Evolutionary conservation across 768 basidiomycete genomes (phyloP).

Genomic region (Russula vinacea): DNA sequence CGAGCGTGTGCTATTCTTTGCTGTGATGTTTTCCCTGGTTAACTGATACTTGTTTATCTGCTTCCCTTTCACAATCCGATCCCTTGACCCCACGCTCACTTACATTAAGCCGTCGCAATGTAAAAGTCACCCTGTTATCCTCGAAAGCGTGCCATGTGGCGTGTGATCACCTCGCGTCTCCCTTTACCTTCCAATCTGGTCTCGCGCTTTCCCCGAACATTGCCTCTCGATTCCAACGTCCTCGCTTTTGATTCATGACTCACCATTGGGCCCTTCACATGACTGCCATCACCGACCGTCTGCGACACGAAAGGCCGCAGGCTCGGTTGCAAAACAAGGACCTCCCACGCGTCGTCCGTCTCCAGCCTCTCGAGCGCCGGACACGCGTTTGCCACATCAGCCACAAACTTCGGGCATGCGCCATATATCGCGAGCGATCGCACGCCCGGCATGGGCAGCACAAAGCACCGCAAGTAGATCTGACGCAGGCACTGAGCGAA

Average conservation of each 20-base stretch:
- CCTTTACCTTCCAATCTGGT: background rate
- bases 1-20: too few species aligned
- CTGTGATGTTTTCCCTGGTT: too few species aligned
- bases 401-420: constrained; percentile 30
- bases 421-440: constrained; percentile 32
- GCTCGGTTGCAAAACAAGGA: constrained; percentile 19
- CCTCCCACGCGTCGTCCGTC: constrained; percentile 23
- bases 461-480: constrained; percentile 21
- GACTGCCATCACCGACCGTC: background rate
- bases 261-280: background rate
- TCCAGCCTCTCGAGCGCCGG: constrained; percentile 30
- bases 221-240: background rate
- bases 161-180: background rate
- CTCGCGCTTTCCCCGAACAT: background rate
- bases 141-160: background rate
- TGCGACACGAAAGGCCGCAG: constrained; percentile 20
- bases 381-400: constrained; percentile 32
- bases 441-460: constrained; percentile 31
- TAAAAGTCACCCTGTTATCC: too few species aligned
- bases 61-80: too few species aligned
- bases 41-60: too few species aligned
- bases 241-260: background rate
- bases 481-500: constrained; percentile 28
- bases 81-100: too few species aligned
- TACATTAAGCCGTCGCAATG: too few species aligned